phyloP scores from a whole-genome alignment of 2,329 filamentous ascomycete genomes.

The Fusarium pseudograminearum region DNA sequence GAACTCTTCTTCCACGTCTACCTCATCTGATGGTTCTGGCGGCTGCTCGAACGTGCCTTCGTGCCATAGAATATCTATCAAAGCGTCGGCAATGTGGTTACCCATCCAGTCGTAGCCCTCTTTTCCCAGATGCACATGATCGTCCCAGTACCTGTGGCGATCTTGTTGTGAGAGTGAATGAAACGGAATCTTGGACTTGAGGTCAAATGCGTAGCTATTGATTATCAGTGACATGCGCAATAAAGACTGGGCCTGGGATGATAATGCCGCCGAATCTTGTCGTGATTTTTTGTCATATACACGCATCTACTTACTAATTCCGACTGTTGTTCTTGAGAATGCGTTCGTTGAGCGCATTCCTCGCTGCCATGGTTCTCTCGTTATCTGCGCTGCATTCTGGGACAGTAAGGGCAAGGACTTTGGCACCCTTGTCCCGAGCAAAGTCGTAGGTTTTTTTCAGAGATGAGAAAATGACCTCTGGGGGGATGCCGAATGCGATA shows the following conservation, averaged over 20 bases:
- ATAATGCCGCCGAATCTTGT: too few species aligned
- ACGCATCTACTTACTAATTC: constrained; percentile 62
- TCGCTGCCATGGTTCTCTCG: constrained; percentile 49
- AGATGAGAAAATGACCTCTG: constrained; percentile 60
- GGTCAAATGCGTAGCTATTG: constrained; percentile 68
- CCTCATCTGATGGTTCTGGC: constrained; percentile 1
- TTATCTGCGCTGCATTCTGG: constrained; percentile 61
- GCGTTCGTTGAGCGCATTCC: constrained; percentile 63
- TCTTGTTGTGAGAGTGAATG: constrained; percentile 60
- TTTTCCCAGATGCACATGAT: constrained; percentile 69
- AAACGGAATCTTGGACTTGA: constrained; percentile 67
- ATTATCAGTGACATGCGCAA: neutral
- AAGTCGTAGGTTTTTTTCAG: constrained; percentile 65
- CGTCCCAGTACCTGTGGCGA: constrained; percentile 67
- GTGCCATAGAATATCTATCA: constrained; percentile 61
- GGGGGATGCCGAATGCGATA: constrained; percentile 56
- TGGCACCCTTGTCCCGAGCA: constrained; percentile 61
- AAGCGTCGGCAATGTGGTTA: constrained; percentile 63
- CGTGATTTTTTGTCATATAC: too few species aligned
- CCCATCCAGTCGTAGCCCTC: constrained; percentile 74
- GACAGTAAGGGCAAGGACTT: constrained; percentile 73
- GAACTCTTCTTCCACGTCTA: constrained; percentile 8
- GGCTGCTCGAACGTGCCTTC: constrained; percentile 43
- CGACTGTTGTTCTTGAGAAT: constrained; percentile 63
- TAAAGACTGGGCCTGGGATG: neutral